Conservation (phyloP, 2,329 filamentous ascomycete genomes). For the Stemphylium vesicarium region DNA sequence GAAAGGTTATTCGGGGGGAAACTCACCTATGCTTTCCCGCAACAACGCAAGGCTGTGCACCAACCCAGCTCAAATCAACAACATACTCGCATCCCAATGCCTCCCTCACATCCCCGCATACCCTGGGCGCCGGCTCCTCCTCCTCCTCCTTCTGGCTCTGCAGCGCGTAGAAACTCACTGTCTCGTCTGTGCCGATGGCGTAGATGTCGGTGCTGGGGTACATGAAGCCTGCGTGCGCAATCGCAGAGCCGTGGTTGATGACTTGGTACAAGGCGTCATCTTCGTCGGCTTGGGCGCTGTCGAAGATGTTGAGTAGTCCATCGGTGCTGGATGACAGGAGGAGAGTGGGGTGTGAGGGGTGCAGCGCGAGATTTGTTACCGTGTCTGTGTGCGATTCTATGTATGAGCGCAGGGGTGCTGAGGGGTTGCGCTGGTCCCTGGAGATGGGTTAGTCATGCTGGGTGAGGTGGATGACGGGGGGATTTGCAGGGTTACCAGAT, state of each 20-base stretch:
- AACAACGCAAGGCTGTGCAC: slow-evolving; percentile 67
- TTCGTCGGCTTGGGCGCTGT: slow-evolving; percentile 68
- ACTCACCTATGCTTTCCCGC: slow-evolving; percentile 72
- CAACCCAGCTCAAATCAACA: slow-evolving; percentile 68
- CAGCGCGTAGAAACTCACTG: slow-evolving; percentile 74
- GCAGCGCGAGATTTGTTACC: slow-evolving; percentile 66
- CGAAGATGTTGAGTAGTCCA: slow-evolving; percentile 77
- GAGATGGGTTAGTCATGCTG: slow-evolving; percentile 7
- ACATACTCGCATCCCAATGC: slow-evolving; percentile 76
- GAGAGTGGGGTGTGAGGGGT: slow-evolving; percentile 65
- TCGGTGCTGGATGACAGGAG: slow-evolving; percentile 81
- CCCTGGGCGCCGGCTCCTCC: slow-evolving; percentile 53
- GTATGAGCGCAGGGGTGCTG: slow-evolving; percentile 48
- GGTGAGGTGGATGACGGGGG: too few species aligned
- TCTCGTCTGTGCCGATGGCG: slow-evolving; percentile 79
- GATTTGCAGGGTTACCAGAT: slow-evolving; percentile 37
- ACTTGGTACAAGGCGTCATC: slow-evolving; percentile 80
- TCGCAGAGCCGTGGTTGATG: slow-evolving; percentile 76
- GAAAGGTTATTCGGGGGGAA: not conserved
- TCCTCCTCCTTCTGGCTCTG: slow-evolving; percentile 68
- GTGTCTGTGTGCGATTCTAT: slow-evolving; percentile 62
- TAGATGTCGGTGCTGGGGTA: slow-evolving; percentile 61
- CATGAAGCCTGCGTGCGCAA: slow-evolving; percentile 78
- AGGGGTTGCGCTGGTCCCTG: slow-evolving; percentile 52
- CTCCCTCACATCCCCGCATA: slow-evolving; percentile 72